Conservation (phyloP, 352 stramenopile genomes). For the Phytophthora macrochlamydospora region DNA sequence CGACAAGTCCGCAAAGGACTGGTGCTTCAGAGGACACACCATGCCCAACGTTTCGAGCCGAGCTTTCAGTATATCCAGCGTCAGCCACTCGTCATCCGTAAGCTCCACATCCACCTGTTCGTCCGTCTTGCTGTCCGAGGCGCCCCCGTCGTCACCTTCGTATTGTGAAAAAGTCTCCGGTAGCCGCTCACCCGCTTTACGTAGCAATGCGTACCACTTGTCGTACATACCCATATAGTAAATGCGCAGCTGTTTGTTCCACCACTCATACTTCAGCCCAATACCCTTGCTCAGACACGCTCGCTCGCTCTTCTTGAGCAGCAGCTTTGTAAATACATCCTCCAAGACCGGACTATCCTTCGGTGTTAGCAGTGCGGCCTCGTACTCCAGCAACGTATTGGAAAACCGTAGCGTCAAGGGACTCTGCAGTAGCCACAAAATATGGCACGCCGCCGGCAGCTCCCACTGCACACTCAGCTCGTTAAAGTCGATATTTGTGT, state of each 20-base stretch:
- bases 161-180: constrained; percentile 70
- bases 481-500: constrained; percentile 77
- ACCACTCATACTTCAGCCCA: constrained; percentile 88
- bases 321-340: constrained; percentile 86
- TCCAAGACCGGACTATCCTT: constrained; percentile 74
- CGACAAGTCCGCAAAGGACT: constrained; percentile 75
- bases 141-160: constrained; percentile 53
- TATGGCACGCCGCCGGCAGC: constrained; percentile 77
- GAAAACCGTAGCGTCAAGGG: constrained; percentile 80
- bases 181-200: constrained; percentile 74
- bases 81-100: constrained; percentile 79
- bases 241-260: constrained; percentile 85
- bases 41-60: constrained; percentile 55
- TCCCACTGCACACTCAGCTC: constrained; percentile 76
- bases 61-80: constrained; percentile 65
- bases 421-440: constrained; percentile 84
- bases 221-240: constrained; percentile 86
- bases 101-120: constrained; percentile 76
- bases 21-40: constrained; percentile 70
- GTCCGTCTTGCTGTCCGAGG: constrained; percentile 26
- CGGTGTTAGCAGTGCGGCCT: constrained; percentile 77
- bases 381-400: constrained; percentile 83
- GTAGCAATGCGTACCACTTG: constrained; percentile 80
- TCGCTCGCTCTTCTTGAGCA: constrained; percentile 85
- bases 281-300: constrained; percentile 75